phyloP scores from a whole-genome alignment of 2,329 filamentous ascomycete species.

The Phialocephala sp. region DNA sequence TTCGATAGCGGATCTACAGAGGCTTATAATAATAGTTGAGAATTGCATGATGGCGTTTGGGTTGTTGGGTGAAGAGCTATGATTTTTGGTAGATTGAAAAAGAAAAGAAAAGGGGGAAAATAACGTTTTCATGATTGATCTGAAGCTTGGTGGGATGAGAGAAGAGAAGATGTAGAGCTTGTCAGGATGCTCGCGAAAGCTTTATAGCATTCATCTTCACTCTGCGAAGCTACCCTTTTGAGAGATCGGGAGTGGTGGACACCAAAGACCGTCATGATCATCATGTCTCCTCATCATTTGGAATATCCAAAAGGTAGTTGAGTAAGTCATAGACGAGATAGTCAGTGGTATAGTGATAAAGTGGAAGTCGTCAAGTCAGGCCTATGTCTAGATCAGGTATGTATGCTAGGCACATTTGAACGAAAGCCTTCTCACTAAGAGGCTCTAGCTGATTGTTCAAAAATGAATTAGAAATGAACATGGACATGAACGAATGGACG shows the following conservation, averaged over 20 bases:
- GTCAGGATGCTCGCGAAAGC: neutral
- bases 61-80: neutral
- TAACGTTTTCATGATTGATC: neutral
- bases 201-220: neutral
- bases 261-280: neutral
- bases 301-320: too few species aligned
- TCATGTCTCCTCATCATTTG: neutral
- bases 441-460: neutral
- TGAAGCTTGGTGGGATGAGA: neutral
- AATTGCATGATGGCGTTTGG: slow-evolving; percentile 19
- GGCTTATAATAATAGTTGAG: slow-evolving; percentile 10
- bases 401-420: neutral
- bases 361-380: neutral
- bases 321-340: neutral
- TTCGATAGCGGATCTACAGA: slow-evolving; percentile 48
- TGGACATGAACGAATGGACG: neutral
- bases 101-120: neutral
- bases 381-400: neutral
- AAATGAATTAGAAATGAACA: neutral
- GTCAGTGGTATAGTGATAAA: neutral
- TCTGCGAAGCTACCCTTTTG: neutral
- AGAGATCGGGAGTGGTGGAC: neutral
- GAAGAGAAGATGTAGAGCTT: neutral
- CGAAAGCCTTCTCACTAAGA: neutral
- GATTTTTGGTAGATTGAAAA: neutral